Evolutionary conservation across 108 stramenopile species (phyloP), one percentile per base, ranked within the genome.

Genomic region (Cyclotella kingstonii): DNA sequence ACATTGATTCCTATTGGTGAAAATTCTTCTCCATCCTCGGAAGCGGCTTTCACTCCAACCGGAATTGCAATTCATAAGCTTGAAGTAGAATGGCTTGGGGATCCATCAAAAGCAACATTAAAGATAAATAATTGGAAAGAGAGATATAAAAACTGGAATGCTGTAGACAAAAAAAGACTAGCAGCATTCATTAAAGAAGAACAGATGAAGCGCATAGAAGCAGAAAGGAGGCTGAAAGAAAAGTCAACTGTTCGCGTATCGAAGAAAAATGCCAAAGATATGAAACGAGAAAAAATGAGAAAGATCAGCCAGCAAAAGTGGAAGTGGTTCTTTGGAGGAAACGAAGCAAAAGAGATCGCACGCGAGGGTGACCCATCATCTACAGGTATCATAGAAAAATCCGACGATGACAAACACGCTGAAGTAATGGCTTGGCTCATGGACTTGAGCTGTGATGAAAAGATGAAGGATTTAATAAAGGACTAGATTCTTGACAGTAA

Each of bases 241-340:
- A 30, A 26, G 0, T 8, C 11, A 14, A 67, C 14, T 39, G 38
- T 27, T 8, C 46, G 22, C 12, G 34, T 48, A 21, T 10, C 30
- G 34, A 67, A 15, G 18, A 36, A 57, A 49, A 48, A 36, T 42
- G 25, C 10, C 15, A 34, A 29, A 18, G 46, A 49, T 38, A n/a
- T 44, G 28, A 56, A 36, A 38, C 35, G 27, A 29, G 55, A 57
- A 17, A 56, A 56, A 19, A 49, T 67, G 11, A 40, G 66, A 0
- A 56, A 50, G 35, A 29, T 45, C 55, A 67, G 66, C 36, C 66
- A 46, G 45, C 25, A 34, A 36, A 67, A 67, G 50, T 67, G 54
- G 54, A 67, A 57, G 33, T 67, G 66, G 66, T 67, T 57, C 40
- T 67, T 57, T 50, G 45, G 57, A 15, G 34, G 47, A 38, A 36